phyloP scores from a whole-genome alignment of 345 rosid genomes.

The Melaleuca quinquenervia region DNA sequence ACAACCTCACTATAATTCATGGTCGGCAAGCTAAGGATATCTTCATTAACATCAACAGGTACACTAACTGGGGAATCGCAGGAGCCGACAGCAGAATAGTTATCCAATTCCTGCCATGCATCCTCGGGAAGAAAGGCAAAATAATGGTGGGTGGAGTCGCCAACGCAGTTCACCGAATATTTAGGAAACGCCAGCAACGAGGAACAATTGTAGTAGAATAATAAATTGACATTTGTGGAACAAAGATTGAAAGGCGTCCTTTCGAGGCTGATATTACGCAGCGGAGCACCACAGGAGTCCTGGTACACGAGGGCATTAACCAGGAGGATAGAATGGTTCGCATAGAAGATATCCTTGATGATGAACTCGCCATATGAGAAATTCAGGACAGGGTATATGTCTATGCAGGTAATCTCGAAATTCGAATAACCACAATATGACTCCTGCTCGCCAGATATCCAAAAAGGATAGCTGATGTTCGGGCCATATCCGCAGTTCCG shows the following conservation, averaged over 20 bases:
- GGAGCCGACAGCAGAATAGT: not conserved
- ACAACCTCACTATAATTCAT: constrained; percentile 25
- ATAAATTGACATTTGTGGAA: constrained; percentile 6
- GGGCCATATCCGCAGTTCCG: not conserved
- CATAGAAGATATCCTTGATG: not conserved
- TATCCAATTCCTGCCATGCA: not conserved
- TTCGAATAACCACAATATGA: not conserved
- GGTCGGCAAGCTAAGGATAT: not conserved
- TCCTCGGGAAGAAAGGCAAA: constrained; percentile 28
- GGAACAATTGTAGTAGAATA: constrained; percentile 38
- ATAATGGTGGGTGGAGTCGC: constrained; percentile 9
- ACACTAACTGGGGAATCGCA: constrained; percentile 18
- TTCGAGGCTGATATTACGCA: constrained; percentile 20
- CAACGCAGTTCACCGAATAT: constrained; percentile 18
- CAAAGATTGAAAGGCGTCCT: constrained; percentile 30
- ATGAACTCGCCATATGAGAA: not conserved
- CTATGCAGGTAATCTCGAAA: not conserved
- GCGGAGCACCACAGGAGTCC: not conserved
- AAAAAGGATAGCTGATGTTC: constrained; percentile 5
- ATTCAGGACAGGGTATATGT: not conserved
- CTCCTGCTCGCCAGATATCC: not conserved
- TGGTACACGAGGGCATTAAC: not conserved
- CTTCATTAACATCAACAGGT: constrained; percentile 2
- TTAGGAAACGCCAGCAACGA: not conserved
- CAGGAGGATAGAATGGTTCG: not conserved